Conservation (phyloP, 129 eudicot genomes). For the Escallonia herrerae region DNA sequence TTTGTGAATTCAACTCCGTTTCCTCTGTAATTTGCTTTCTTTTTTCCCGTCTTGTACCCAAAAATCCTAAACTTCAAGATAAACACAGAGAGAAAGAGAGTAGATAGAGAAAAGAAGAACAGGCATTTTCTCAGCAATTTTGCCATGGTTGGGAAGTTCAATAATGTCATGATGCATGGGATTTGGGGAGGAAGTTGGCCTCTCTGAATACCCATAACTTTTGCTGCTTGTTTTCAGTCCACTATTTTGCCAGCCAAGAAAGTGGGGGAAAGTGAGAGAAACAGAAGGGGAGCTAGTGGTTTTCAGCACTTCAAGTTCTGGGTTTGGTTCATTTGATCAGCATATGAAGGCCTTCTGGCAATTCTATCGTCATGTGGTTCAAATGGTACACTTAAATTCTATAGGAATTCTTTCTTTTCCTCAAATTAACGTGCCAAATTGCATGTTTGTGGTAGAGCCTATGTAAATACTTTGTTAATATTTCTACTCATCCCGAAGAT, state of each 20-base stretch:
- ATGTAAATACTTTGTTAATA: too few relatives aligned
- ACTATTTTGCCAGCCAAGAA: background rate
- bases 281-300: too few relatives aligned
- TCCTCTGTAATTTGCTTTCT: too few relatives aligned
- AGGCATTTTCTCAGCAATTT: background rate
- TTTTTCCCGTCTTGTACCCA: too few relatives aligned
- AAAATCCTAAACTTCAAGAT: background rate
- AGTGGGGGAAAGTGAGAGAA: background rate
- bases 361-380: background rate
- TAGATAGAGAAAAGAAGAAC: background rate
- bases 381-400: background rate
- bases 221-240: slow-evolving; percentile 1
- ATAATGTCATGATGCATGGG: slow-evolving; percentile 51
- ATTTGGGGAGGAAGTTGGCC: slow-evolving; percentile 60
- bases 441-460: background rate
- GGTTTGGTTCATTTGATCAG: background rate
- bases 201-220: slow-evolving; percentile 52
- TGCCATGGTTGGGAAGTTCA: slow-evolving; percentile 40
- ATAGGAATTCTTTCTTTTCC: too few relatives aligned
- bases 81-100: slow-evolving; percentile 5
- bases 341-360: background rate
- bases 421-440: background rate
- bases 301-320: background rate
- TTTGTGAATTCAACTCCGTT: too few relatives aligned
- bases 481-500: too few relatives aligned